Conservation (phyloP, 495 filamentous ascomycete species). For the Terfezia boudieri region DNA sequence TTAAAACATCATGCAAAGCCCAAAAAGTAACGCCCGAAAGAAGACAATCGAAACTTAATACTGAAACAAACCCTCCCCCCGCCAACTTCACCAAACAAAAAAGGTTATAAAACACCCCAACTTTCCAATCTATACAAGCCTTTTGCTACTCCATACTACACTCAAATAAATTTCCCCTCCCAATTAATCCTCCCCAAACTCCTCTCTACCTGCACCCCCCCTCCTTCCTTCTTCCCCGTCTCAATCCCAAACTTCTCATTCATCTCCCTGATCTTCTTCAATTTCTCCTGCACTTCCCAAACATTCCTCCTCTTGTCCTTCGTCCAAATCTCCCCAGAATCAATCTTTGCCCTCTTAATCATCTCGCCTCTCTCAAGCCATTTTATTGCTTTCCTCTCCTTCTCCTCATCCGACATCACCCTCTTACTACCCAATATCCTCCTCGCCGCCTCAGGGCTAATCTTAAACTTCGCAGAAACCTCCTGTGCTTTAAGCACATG, state of each 20-base stretch:
- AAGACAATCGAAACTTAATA: not conserved
- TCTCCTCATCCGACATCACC: conserved; percentile 31
- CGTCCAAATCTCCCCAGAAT: not conserved
- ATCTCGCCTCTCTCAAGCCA: conserved; percentile 15
- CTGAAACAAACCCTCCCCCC: not conserved
- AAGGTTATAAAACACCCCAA: not conserved
- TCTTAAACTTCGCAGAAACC: conserved; percentile 56
- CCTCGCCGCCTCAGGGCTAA: conserved; percentile 68
- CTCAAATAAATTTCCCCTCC: not conserved
- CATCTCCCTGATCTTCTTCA: not conserved
- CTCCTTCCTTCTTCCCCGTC: not conserved
- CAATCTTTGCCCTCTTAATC: conserved; percentile 4
- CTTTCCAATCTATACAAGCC: not conserved
- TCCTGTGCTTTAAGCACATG: conserved; percentile 48
- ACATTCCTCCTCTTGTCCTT: not conserved
- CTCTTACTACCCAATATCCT: conserved; percentile 60
- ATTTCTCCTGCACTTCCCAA: not conserved
- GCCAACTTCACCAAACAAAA: not conserved
- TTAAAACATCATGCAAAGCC: not conserved
- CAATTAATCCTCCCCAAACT: not conserved
- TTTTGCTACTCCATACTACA: not conserved
- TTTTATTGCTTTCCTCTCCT: conserved; percentile 34
- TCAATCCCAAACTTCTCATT: not conserved
- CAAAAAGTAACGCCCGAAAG: not conserved
- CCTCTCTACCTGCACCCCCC: not conserved